Percentiles rank a stretch among this genome's conserved stretches.
Evolutionary conservation across 2,329 filamentous ascomycete genomes (phyloP).

Genomic region (Lachnellula suecica): DNA sequence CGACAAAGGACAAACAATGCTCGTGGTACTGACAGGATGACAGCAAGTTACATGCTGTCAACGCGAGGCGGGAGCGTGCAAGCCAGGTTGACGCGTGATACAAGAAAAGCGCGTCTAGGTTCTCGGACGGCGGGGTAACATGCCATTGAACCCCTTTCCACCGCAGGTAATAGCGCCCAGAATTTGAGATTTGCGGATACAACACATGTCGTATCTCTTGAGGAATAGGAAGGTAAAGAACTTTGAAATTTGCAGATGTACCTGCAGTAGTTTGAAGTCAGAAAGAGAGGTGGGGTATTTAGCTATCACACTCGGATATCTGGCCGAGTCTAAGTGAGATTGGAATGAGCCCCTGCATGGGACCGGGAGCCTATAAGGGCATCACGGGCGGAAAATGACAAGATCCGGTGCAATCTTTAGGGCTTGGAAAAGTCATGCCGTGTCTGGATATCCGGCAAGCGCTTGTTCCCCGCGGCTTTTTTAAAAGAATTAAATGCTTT

Average conservation of each 20-base stretch:
- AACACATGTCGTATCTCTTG: no score
- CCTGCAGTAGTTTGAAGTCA: neutral
- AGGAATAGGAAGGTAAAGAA: no score
- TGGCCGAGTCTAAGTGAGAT: neutral
- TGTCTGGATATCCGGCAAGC: neutral
- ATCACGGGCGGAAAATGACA: neutral
- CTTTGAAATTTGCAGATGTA: neutral
- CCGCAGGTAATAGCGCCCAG: no score
- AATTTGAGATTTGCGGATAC: no score
- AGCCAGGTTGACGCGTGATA: no score
- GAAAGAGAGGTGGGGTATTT: neutral
- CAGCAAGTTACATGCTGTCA: no score
- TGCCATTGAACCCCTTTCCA: no score
- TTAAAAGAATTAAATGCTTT: neutral
- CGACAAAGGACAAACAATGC: no score
- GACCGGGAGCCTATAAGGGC: neutral
- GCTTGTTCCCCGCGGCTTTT: neutral
- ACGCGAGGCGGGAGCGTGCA: no score
- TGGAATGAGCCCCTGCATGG: conserved; percentile 2
- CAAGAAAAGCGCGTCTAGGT: no score
- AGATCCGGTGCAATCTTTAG: conserved; percentile 4
- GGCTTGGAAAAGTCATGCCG: neutral
- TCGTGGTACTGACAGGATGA: no score
- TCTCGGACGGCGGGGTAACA: no score
- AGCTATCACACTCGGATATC: neutral